Conservation (phyloP, 225 moss, liverwort and hornwort genomes). For the Rhytidiadelphus loreus region DNA sequence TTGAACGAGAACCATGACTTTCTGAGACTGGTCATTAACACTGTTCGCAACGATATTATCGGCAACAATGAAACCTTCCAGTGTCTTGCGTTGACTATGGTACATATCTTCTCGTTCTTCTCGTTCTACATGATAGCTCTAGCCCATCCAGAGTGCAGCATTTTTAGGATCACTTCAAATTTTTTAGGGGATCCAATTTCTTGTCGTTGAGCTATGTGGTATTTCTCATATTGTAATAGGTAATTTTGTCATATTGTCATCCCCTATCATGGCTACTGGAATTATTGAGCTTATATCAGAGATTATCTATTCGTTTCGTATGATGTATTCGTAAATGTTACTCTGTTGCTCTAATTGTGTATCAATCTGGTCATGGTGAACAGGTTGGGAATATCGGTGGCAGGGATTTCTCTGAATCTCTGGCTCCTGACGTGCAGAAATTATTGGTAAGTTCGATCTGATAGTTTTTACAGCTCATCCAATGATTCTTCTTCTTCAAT, state of each 20-base stretch:
- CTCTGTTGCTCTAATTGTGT: background rate
- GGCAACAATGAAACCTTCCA: slow-evolving; percentile 98
- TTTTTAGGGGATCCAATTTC: background rate
- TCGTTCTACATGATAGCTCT: background rate
- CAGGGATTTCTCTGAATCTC: slow-evolving; percentile 93
- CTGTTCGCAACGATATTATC: slow-evolving; percentile 95
- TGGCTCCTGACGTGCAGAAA: slow-evolving; percentile 98
- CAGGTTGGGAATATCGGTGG: slow-evolving; percentile 99
- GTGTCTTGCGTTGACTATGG: slow-evolving; percentile 98
- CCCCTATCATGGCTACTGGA: background rate
- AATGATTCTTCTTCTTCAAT: background rate
- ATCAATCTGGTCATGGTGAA: background rate
- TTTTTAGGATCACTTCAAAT: background rate
- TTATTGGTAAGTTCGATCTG: slow-evolving; percentile 51
- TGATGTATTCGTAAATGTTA: background rate
- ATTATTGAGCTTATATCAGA: background rate
- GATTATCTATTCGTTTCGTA: background rate
- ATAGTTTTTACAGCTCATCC: background rate
- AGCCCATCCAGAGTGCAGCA: background rate
- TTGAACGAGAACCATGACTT: slow-evolving; percentile 99
- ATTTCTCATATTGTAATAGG: background rate
- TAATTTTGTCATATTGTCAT: background rate
- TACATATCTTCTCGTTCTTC: slow-evolving; percentile 2
- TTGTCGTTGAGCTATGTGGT: background rate
- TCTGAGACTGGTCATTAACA: slow-evolving; percentile 92